A percentile compares a stretch with the other conserved stretches of the same genome.
Conservation (phyloP, 805 yeast species). For the Pichia cabralensis region DNA sequence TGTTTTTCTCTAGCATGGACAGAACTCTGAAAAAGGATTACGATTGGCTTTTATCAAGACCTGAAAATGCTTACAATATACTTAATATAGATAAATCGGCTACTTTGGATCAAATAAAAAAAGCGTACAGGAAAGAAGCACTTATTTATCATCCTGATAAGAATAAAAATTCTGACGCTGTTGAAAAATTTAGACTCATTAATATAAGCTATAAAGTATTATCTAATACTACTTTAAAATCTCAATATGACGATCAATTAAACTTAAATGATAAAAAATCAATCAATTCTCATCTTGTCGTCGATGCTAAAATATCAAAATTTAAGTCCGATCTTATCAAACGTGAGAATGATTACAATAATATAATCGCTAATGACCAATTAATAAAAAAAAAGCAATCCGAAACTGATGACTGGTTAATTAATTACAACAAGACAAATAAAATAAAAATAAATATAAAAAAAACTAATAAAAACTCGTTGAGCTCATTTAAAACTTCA, state of each 20-base stretch:
- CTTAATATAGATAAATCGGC: constrained; percentile 7
- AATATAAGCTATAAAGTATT: constrained; percentile 21
- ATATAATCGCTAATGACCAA: no score
- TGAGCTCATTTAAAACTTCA: no score
- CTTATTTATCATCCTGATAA: constrained; percentile 27
- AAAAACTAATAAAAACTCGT: no score
- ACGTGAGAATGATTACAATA: neutral
- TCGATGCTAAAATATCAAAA: neutral
- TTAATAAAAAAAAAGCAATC: no score
- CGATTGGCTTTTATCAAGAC: constrained; percentile 11
- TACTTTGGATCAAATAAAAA: constrained; percentile 12
- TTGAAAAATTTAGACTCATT: constrained; percentile 21
- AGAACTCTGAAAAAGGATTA: constrained; percentile 7
- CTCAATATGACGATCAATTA: no score
- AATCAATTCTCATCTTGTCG: no score
- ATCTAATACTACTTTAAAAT: constrained; percentile 9
- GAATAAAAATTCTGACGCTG: constrained; percentile 21
- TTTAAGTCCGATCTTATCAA: constrained; percentile 3
- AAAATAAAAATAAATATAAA: constrained; percentile 13
- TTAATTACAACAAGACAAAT: no score
- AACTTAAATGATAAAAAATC: no score
- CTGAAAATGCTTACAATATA: constrained; percentile 11
- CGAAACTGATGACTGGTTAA: no score
- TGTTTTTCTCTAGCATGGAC: constrained; percentile 2
- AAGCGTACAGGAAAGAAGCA: constrained; percentile 24